Conservation (phyloP, 2,329 filamentous ascomycete species). For the Zalaria sp. region DNA sequence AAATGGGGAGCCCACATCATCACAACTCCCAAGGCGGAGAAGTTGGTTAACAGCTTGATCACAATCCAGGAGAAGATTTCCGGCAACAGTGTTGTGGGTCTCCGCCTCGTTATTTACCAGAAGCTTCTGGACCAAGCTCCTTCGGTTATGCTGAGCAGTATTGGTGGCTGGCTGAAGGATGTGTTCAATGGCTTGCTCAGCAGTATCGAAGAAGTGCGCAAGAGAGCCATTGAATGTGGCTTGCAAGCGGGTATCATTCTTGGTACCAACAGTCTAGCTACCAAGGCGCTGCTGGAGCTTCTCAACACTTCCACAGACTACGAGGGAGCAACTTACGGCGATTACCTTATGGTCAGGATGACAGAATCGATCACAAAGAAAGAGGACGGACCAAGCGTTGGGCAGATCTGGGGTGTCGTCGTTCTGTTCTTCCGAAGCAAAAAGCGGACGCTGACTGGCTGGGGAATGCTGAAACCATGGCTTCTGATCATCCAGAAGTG, state of each 20-base stretch:
- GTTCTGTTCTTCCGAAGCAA: conserved; percentile 59
- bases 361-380: conserved; percentile 49
- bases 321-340: conserved; percentile 49
- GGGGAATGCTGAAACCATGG: conserved; percentile 61
- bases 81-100: conserved; percentile 68
- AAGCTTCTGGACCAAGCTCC: conserved; percentile 61
- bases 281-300: conserved; percentile 52
- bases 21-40: conserved; percentile 54
- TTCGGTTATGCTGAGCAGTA: conserved; percentile 53
- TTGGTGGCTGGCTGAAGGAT: conserved; percentile 66
- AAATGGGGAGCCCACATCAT: conserved; percentile 64
- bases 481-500: conserved; percentile 66
- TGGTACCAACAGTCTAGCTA: conserved; percentile 53
- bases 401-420: conserved; percentile 78
- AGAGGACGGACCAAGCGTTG: conserved; percentile 48
- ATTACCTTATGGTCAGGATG: conserved; percentile 54
- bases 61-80: conserved; percentile 58
- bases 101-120: conserved; percentile 65
- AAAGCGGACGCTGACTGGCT: conserved; percentile 45
- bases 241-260: conserved; percentile 55
- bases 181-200: conserved; percentile 73
- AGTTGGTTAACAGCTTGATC: conserved; percentile 56
- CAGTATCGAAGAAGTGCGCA: conserved; percentile 59
- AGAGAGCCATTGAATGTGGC: conserved; percentile 60
- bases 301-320: conserved; percentile 34